Conservation (phyloP, 495 filamentous ascomycete genomes). For the Tuber umbilicatum region DNA sequence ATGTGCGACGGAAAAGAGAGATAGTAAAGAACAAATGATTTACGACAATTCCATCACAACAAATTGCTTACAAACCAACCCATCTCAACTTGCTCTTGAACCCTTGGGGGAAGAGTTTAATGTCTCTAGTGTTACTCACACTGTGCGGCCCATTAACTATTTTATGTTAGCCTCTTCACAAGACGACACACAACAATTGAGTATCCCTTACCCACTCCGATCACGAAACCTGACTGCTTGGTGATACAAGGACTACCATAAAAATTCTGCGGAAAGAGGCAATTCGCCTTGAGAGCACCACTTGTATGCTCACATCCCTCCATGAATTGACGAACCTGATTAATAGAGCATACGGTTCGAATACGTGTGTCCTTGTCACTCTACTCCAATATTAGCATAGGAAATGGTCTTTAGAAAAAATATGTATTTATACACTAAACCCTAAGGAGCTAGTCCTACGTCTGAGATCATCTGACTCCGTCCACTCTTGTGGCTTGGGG, state of each 20-base stretch:
- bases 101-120: not conserved
- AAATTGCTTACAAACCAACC: not conserved
- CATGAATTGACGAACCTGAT: not conserved
- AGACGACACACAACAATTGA: not conserved
- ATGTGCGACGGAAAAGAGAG: not conserved
- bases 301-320: not conserved
- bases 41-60: not conserved
- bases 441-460: not conserved
- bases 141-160: not conserved
- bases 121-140: not conserved
- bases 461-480: not conserved
- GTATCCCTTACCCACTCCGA: not conserved
- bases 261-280: not conserved
- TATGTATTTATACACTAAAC: not conserved
- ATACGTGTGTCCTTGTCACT: not conserved
- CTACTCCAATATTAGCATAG: not conserved
- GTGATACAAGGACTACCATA: not conserved
- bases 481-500: not conserved
- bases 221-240: not conserved
- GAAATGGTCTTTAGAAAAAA: not conserved
- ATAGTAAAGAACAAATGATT: not conserved
- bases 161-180: not conserved
- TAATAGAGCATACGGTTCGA: not conserved
- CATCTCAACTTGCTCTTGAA: not conserved
- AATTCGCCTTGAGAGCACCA: not conserved